Base-by-base conservation (phyloP, 1,284 basidiomycete species). In the Sphagnurus paluster region DNA sequence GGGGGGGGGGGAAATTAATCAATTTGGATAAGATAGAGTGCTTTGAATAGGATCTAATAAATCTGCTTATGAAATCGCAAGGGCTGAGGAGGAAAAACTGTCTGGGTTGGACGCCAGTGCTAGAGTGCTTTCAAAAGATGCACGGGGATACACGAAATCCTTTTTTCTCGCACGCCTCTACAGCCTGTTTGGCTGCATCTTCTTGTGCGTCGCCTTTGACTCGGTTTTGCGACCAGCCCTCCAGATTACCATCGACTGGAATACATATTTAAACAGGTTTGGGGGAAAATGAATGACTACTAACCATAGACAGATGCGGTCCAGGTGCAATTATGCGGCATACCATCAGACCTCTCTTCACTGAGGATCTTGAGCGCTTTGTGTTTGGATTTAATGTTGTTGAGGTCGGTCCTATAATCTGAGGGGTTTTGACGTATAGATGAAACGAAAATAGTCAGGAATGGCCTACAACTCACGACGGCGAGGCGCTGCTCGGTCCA, bases 381-480 rank as follows among this genome's bases (percentile, higher is more conserved):
- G 23, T 48, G 42, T 16, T 41, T 48, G 7, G 38, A 38, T 8
- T 19, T 42, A 17, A 51, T 41, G 19, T 48, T 51, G 17, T 51
- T 51, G 17, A 51, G 37, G 21, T 47, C 46, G 6, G 42, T 34
- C 21, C 49, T 38, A 20, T 48, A 47, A 13, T 51, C 45, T 51
- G 20, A 29, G 16, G n/a, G 14, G 4, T 16, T 25, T 9, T 8
- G 5, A 32, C 11, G 14, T 7, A 37, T 20, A 24, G 25, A 9
- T 5, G 20, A 11, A 5, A n/a, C 3, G 5, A 23, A 24, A n/a
- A 24, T 13, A 5, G 35, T 5, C 25, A 26, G 25, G 11, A 11
- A 16, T 7, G 2, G 19, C 13, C n/a, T n/a, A n/a, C n/a, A 24
- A n/a, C 35, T 6, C 25, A 37, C 35, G 35, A n/a, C 35, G 35